These are phyloP conservation scores for Leptodermis oblonga DNA, from an alignment of 257 asterid genomes.

Conservation along the genomic window DNA sequence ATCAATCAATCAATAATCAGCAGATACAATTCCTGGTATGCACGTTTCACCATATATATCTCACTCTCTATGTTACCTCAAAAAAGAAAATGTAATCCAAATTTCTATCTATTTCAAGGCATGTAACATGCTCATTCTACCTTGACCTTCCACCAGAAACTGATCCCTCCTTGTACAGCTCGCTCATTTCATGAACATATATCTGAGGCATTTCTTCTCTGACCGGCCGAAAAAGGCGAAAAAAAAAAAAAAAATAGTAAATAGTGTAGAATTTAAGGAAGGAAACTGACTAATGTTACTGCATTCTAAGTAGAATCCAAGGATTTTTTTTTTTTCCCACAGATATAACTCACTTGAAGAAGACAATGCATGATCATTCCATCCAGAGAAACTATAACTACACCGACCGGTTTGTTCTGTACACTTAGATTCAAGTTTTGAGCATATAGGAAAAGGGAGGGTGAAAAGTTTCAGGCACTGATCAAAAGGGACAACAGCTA, in stretches of 20 bases:
- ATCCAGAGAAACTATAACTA: too few species aligned
- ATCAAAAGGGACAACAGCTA: neutral
- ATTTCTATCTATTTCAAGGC: neutral
- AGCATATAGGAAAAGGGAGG: too few species aligned
- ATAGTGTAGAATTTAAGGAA: neutral
- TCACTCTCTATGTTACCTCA: neutral
- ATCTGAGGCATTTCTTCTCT: conserved; percentile 73
- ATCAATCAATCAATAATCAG: too few species aligned
- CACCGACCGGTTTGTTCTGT: too few species aligned
- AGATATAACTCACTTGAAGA: neutral
- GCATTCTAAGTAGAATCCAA: neutral
- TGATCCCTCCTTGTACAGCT: conserved; percentile 1
- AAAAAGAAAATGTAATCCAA: neutral
- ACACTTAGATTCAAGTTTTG: too few species aligned
- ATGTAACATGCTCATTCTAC: neutral
- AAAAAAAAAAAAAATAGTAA: conserved; percentile 10
- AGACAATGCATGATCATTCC: neutral
- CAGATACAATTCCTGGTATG: neutral
- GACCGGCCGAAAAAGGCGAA: too few species aligned
- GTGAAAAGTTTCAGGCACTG: neutral
- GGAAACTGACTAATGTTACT: neutral
- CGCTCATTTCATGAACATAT: conserved; percentile 27
- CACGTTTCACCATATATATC: neutral
- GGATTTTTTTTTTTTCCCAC: neutral
- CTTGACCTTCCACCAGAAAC: conserved; percentile 16